Evolutionary conservation across 345 rosid species (phyloP).

Genomic region (Gynandropsis gynandra): DNA sequence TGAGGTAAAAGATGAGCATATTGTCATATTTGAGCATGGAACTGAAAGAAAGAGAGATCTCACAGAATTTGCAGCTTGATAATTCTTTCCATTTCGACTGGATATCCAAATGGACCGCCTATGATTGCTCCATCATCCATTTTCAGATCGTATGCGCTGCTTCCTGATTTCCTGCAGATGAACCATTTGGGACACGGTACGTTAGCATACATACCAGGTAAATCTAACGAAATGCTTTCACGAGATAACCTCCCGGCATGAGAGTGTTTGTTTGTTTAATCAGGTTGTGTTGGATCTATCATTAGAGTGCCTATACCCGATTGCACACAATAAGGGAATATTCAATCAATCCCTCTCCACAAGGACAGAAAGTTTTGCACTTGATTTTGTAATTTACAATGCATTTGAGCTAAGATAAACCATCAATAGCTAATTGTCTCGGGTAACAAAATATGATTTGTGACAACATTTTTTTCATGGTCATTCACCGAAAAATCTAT

Average conservation of each 20-base stretch:
- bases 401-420: neutral
- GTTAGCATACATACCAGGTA: no score
- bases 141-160: slow-evolving; percentile 36
- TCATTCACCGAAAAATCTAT: no score
- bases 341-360: no score
- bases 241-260: no score
- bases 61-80: slow-evolving; percentile 57
- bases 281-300: no score
- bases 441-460: no score
- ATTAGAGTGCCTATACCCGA: no score
- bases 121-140: slow-evolving; percentile 90
- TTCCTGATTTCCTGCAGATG: slow-evolving; percentile 44
- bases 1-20: neutral
- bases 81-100: slow-evolving; percentile 57
- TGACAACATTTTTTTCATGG: no score
- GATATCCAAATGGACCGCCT: slow-evolving; percentile 69
- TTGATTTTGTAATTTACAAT: neutral
- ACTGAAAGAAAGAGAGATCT: slow-evolving; percentile 24
- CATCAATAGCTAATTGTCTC: neutral
- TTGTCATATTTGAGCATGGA: neutral
- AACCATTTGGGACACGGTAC: slow-evolving; percentile 12
- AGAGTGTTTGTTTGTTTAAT: no score
- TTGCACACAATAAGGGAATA: neutral
- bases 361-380: no score
- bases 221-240: no score